Conservation (phyloP, 345 rosid genomes). For the Crucihimalaya himalaica region DNA sequence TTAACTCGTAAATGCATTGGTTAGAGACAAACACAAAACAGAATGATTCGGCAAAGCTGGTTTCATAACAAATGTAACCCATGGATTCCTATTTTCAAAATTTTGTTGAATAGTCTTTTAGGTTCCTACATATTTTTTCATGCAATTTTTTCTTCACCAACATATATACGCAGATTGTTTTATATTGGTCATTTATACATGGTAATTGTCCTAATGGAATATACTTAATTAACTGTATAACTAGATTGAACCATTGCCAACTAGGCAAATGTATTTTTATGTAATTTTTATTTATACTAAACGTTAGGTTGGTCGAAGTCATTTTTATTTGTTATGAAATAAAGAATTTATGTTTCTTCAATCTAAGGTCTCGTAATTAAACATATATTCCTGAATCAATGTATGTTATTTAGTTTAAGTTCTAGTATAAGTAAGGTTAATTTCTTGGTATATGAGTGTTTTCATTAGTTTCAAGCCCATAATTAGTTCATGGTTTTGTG, state of each 20-base stretch:
- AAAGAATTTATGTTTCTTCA: neutral
- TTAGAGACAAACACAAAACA: slow-evolving; percentile 21
- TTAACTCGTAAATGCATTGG: slow-evolving; percentile 23
- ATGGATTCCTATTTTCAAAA: neutral
- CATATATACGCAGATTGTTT: neutral
- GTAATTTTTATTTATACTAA: too few species aligned
- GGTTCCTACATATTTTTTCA: neutral
- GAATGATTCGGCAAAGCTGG: slow-evolving; percentile 19
- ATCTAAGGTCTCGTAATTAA: neutral
- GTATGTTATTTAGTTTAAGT: neutral
- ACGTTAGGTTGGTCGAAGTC: neutral
- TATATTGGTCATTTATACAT: neutral
- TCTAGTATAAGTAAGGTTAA: neutral
- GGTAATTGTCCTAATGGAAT: neutral
- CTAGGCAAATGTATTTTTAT: neutral
- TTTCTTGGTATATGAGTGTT: neutral
- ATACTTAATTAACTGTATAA: neutral
- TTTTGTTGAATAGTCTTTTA: neutral
- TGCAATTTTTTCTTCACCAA: neutral
- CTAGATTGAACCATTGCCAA: neutral
- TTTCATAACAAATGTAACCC: neutral
- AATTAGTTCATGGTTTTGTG: neutral
- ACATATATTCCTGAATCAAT: neutral
- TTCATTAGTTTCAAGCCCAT: neutral
- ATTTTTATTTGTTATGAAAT: neutral